phyloP scores from a whole-genome alignment of 31 red algal genomes.

The Bonnemaisonia californica region DNA sequence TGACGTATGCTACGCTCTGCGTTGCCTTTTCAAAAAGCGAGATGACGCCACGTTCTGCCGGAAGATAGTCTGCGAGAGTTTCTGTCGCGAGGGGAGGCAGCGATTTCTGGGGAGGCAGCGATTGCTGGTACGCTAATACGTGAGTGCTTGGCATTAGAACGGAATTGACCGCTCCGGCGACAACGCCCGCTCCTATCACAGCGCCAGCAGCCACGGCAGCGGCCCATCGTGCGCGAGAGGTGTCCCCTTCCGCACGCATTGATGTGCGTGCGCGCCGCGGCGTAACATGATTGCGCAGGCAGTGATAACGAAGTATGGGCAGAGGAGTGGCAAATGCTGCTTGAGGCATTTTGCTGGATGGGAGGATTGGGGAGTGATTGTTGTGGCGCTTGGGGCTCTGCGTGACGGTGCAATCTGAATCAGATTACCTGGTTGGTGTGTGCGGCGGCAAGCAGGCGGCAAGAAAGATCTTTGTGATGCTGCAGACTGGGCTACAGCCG shows the following conservation, averaged over 20 bases:
- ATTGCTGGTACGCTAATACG: constrained; percentile 34
- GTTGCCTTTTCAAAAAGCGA: constrained; percentile 75
- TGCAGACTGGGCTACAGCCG: no score
- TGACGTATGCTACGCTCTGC: constrained; percentile 81
- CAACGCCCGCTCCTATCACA: constrained; percentile 20
- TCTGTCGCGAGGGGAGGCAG: background rate
- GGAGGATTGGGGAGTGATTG: no score
- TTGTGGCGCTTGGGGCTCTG: no score
- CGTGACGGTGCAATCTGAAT: no score
- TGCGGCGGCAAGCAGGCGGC: no score
- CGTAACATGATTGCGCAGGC: background rate
- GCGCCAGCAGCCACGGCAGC: constrained; percentile 44
- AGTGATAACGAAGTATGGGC: background rate
- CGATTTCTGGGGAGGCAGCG: background rate
- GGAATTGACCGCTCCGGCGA: background rate
- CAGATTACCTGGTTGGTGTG: no score
- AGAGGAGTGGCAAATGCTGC: background rate
- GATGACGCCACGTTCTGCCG: constrained; percentile 60
- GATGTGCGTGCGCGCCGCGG: background rate
- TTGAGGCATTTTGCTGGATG: no score
- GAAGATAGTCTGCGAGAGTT: constrained; percentile 47
- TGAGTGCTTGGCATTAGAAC: background rate
- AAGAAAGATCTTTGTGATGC: no score
- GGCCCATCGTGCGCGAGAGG: background rate
- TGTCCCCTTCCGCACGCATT: constrained; percentile 4